Percentiles rank a stretch among this genome's conserved stretches.
phyloP scores from a whole-genome alignment of 257 asterid species.

The Nemophila menziesii region DNA sequence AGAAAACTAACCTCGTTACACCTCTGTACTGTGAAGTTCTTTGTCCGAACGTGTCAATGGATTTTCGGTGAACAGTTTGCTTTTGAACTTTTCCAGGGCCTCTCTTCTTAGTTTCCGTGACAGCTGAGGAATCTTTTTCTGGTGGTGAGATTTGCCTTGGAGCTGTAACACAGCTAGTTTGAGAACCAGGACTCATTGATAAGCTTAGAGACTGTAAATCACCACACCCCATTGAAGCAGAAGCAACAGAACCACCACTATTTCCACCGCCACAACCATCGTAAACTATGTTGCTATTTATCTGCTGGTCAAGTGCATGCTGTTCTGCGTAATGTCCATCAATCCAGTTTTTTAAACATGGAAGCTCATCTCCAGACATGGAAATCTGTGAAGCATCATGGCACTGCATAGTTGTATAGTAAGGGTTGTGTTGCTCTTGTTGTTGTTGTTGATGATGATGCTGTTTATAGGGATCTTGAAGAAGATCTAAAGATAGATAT shows the following conservation, averaged over 20 bases:
- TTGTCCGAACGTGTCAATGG: conserved; percentile 92
- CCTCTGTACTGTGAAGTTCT: conserved; percentile 98
- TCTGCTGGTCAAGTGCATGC: conserved; percentile 29
- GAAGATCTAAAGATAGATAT: conserved; percentile 6
- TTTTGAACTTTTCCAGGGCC: conserved; percentile 32
- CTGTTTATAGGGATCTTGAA: conserved; percentile 20
- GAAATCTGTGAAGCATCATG: conserved; percentile 24
- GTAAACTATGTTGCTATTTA: conserved; percentile 10
- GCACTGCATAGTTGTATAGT: conserved; percentile 24
- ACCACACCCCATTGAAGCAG: conserved; percentile 19
- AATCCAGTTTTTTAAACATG: conserved; percentile 42
- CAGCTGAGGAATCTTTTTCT: conserved; percentile 14
- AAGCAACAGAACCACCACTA: conserved; percentile 12
- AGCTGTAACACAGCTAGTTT: conserved; percentile 63
- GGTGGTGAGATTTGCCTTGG: conserved; percentile 44
- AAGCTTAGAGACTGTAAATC: conserved; percentile 48
- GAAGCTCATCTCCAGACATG: conserved; percentile 27
- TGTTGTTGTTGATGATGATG: conserved; percentile 6
- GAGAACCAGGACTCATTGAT: conserved; percentile 85
- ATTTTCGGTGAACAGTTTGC: conserved; percentile 76
- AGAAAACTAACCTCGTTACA: conserved; percentile 52
- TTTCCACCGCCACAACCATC: background rate
- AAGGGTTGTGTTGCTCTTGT: conserved; percentile 20
- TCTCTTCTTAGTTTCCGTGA: conserved; percentile 60
- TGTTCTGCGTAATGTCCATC: conserved; percentile 21